Evolutionary conservation across 2,329 filamentous ascomycete species (phyloP).

Genomic region (Trichoderma lentiforme): DNA sequence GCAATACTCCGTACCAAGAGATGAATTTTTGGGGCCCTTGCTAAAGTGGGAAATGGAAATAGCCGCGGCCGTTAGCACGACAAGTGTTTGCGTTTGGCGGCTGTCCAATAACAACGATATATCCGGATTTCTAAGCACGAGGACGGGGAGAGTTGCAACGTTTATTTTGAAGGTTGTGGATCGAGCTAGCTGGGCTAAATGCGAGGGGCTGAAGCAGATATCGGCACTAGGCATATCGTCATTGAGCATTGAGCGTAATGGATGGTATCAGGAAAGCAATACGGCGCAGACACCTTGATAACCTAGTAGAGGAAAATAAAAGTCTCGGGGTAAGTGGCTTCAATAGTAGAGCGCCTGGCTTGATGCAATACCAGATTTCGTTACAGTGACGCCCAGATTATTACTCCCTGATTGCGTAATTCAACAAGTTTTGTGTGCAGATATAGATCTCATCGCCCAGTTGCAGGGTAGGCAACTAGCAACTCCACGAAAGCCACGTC

Average conservation of each 20-base stretch:
- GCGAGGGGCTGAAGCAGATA: neutral
- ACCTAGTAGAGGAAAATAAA: neutral
- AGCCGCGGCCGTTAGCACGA: neutral
- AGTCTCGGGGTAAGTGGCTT: neutral
- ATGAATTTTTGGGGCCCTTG: neutral
- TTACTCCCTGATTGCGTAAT: neutral
- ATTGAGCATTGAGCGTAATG: neutral
- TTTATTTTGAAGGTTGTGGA: neutral
- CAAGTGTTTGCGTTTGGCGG: neutral
- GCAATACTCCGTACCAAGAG: neutral
- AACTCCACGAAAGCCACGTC: neutral
- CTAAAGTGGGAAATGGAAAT: neutral
- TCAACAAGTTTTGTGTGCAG: neutral
- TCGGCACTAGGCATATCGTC: neutral
- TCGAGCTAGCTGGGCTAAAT: neutral
- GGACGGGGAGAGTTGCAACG: constrained; percentile 4
- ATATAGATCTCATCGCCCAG: neutral
- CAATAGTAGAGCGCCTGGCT: neutral
- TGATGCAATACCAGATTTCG: neutral
- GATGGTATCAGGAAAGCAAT: neutral
- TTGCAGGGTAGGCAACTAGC: neutral
- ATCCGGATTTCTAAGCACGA: constrained; percentile 15
- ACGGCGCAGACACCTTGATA: neutral
- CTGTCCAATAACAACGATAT: constrained; percentile 2
- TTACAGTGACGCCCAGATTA: neutral